Conservation (phyloP, 2,329 filamentous ascomycete species). For the Aspergillus niger region DNA sequence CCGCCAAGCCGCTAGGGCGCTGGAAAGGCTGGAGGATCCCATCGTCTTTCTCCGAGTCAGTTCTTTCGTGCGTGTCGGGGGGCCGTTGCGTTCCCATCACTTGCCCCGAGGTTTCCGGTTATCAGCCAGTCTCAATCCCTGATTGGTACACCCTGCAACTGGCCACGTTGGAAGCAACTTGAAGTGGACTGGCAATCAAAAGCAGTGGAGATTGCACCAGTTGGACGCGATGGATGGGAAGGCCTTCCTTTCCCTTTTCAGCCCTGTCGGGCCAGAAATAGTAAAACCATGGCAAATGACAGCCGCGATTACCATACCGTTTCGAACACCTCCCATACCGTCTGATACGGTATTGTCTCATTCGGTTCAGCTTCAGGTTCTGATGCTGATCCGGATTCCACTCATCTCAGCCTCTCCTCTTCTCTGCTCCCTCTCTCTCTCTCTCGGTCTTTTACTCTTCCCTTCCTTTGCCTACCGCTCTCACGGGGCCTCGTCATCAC, state of each 20-base stretch:
- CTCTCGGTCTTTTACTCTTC: not conserved
- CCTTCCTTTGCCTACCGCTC: not conserved
- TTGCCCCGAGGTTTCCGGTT: not conserved
- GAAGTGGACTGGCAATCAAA: not conserved
- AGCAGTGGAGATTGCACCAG: not conserved
- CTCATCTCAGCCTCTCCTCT: not conserved
- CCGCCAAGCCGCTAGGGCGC: not conserved
- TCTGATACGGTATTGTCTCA: not conserved
- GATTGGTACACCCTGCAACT: not conserved
- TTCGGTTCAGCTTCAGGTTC: not conserved
- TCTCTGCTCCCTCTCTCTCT: not conserved
- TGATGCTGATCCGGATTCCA: not conserved
- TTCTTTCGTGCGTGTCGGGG: too few species aligned
- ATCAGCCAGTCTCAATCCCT: too few species aligned
- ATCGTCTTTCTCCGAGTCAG: not conserved
- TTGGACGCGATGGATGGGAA: not conserved
- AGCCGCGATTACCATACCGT: slow-evolving; percentile 3
- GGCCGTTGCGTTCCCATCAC: too few species aligned
- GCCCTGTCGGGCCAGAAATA: slow-evolving; percentile 1
- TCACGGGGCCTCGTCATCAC: not conserved
- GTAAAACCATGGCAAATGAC: not conserved
- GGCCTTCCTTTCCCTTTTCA: not conserved
- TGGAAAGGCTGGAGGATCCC: not conserved
- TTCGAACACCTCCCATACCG: not conserved
- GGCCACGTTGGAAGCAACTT: not conserved